Evolutionary conservation across 192 early-diverging fungal genomes (phyloP), one percentile per base, ranked within the genome.

Genomic region (Spizellomyces punctatus): DNA sequence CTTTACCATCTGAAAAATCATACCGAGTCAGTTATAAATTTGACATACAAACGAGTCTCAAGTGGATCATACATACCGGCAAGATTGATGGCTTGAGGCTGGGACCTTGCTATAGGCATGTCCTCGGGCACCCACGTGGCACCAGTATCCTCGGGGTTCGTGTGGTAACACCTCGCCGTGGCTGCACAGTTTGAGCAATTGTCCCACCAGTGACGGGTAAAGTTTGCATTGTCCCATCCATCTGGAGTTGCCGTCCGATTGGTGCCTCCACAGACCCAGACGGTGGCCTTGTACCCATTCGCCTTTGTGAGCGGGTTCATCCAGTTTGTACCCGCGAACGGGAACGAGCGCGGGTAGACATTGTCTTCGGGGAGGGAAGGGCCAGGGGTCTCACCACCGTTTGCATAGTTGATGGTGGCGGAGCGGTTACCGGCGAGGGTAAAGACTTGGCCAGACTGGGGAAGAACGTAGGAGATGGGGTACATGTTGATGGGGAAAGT

Each of bases 241-340:
- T 74, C 64, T 6, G 72, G 44, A 1, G 61, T 17, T 7, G 54
- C 63, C 6, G 49, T 56, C 12, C 69, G 42, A 14, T 71, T 69
- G 43, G 58, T 66, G 4, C 81, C 81, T 12, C 81, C 81, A 67
- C 81, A 82, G 21, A 82, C 46, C 72, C 75, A 65, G 49, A 80
- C 58, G 36, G 72, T 78, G 10, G 75, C 61, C 16, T 61, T 72
- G 70, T 77, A 82, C 21, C 74, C 74, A 61, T 74, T 75, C 4
- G 66, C 67, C 1, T 47, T 46, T 6, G 72, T 77, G 63, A 82
- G 59, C 7, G 81, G 81, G 6, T 74, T 54, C 55, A 82, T 10
- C 49, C 67, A 76, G 52, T 71, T 55, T 8, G 78, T 77, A 16
- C 76, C 76, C 6, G 80, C 75, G 46, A 77, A 70, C 5, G 76